These are phyloP conservation scores for Talaromyces atroroseus DNA, from an alignment of 2,329 filamentous ascomycete genomes.

Conservation along the genomic window DNA sequence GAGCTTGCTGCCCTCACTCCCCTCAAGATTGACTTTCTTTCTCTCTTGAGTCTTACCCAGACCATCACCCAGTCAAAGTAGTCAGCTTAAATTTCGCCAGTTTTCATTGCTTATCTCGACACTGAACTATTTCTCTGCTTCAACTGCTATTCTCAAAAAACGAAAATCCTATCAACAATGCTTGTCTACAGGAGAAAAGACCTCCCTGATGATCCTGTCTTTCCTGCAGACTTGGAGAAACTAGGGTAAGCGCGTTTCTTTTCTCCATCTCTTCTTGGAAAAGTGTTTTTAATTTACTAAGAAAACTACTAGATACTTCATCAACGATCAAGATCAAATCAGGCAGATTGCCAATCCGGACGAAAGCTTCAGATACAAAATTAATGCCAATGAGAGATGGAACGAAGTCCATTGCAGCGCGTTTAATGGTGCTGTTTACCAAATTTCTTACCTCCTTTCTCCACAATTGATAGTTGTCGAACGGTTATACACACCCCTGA, in stretches of 20 bases:
- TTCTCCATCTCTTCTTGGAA: background rate
- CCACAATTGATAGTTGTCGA: background rate
- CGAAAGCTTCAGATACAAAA: slow-evolving; percentile 67
- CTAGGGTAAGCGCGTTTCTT: slow-evolving; percentile 58
- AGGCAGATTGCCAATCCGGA: slow-evolving; percentile 63
- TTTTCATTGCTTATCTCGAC: background rate
- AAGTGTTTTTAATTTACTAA: background rate
- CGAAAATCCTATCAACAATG: slow-evolving; percentile 49
- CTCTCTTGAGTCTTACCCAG: no score
- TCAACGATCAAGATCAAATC: slow-evolving; percentile 71
- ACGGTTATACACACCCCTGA: no score
- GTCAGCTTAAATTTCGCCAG: background rate
- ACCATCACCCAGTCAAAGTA: background rate
- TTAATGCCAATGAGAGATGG: slow-evolving; percentile 67
- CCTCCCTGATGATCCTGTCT: slow-evolving; percentile 66
- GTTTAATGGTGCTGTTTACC: slow-evolving; percentile 57
- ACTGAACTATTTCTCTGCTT: background rate
- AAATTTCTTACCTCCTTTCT: slow-evolving; percentile 17
- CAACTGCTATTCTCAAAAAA: background rate
- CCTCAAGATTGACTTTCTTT: no score
- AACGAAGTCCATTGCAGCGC: slow-evolving; percentile 70
- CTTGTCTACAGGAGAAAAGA: slow-evolving; percentile 65
- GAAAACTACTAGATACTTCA: slow-evolving; percentile 55
- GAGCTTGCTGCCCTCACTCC: background rate
- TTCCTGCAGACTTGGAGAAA: slow-evolving; percentile 58